Conservation (phyloP, 352 stramenopile species). For the Phytophthora aleatoria region DNA sequence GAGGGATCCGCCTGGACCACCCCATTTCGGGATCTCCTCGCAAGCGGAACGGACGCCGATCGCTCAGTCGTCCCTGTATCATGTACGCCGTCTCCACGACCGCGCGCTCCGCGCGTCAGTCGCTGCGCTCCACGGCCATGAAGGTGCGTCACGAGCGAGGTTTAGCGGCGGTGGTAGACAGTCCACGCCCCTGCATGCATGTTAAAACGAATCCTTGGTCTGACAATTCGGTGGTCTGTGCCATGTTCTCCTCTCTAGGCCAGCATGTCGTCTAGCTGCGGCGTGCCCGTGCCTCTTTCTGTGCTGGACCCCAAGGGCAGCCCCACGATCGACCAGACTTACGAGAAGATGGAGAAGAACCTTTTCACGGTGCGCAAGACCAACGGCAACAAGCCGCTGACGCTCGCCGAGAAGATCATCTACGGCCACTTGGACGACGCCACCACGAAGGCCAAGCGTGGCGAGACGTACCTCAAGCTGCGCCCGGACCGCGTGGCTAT, state of each 20-base stretch:
- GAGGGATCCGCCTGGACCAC: conserved; percentile 30
- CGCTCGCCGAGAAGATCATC: conserved; percentile 95
- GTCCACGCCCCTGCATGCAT: conserved; percentile 12
- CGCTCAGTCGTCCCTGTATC: conserved; percentile 14
- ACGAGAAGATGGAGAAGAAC: conserved; percentile 93
- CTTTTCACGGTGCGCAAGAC: conserved; percentile 90
- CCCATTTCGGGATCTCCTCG: conserved; percentile 84
- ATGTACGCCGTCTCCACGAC: conserved; percentile 72
- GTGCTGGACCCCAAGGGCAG: conserved; percentile 91
- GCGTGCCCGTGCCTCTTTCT: conserved; percentile 80
- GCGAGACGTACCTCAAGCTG: conserved; percentile 94
- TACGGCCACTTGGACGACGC: conserved; percentile 93
- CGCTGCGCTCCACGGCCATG: conserved; percentile 64
- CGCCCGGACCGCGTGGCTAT: conserved; percentile 93
- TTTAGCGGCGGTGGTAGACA: conserved; percentile 1
- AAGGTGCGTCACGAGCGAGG: conserved; percentile 43
- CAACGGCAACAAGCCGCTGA: conserved; percentile 89
- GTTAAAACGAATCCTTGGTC: conserved; percentile 26
- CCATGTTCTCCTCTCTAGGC: conserved; percentile 33
- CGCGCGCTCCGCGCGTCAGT: conserved; percentile 65
- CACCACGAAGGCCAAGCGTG: conserved; percentile 79
- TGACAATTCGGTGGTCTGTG: conserved; percentile 24
- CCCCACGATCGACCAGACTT: conserved; percentile 93
- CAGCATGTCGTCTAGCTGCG: conserved; percentile 77
- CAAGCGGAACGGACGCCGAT: conserved; percentile 39